These are phyloP conservation scores for Albugo candida DNA, from an alignment of 352 stramenopile species.

Conservation along the genomic window DNA sequence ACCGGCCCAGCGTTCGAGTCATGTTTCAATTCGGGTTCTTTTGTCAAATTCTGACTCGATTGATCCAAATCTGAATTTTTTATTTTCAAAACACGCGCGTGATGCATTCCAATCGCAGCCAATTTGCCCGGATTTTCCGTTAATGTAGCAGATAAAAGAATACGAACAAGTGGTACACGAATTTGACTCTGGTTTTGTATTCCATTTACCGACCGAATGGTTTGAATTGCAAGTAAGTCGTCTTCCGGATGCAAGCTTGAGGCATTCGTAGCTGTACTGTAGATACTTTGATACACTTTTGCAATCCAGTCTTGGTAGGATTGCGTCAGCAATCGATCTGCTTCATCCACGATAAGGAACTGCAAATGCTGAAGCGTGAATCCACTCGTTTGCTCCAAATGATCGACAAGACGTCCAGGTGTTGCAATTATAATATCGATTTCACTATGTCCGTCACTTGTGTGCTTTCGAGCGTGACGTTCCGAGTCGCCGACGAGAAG, in stretches of 20 bases:
- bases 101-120: constrained; percentile 84
- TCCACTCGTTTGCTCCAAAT: constrained; percentile 90
- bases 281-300: constrained; percentile 79
- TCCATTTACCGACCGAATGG: constrained; percentile 34
- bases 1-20: constrained; percentile 32
- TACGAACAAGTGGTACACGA: constrained; percentile 79
- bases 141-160: constrained; percentile 95
- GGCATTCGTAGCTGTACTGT: constrained; percentile 5
- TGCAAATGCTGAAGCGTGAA: constrained; percentile 94
- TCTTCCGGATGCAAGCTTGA: neutral
- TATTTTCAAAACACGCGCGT: constrained; percentile 88
- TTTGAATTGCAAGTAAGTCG: constrained; percentile 20
- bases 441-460: constrained; percentile 40
- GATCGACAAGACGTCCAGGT: constrained; percentile 90
- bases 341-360: constrained; percentile 96
- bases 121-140: constrained; percentile 94
- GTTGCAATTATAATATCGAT: constrained; percentile 97
- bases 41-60: constrained; percentile 34
- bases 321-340: constrained; percentile 92
- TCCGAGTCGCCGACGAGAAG: constrained; percentile 26
- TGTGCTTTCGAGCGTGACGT: neutral
- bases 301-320: constrained; percentile 95
- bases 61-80: constrained; percentile 34
- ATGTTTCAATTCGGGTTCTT: constrained; percentile 13
- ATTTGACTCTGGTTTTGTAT: constrained; percentile 55